These are phyloP conservation scores for Staphylotrichum tortipilum DNA, from an alignment of 495 filamentous ascomycete species.

Conservation along the genomic window DNA sequence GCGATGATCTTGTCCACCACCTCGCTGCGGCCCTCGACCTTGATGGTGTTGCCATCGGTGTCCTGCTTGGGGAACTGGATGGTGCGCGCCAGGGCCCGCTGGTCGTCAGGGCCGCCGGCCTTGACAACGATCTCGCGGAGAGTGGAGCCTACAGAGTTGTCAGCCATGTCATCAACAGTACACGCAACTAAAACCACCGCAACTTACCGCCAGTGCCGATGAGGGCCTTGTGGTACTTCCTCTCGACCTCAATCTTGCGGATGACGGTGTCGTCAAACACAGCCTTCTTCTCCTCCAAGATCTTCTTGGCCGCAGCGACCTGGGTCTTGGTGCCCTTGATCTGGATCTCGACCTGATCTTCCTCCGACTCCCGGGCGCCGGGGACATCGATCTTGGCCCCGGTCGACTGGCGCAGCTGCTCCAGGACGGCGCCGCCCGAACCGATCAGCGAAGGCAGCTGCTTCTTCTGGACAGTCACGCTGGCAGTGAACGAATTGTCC, in stretches of 20 bases:
- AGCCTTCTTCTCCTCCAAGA: slow-evolving; percentile 71
- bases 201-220: slow-evolving; percentile 81
- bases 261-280: slow-evolving; percentile 80
- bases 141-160: slow-evolving; percentile 55
- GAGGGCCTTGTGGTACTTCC: slow-evolving; percentile 80
- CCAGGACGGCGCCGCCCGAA: slow-evolving; percentile 79
- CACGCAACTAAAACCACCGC: too few species aligned
- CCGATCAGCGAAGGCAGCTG: slow-evolving; percentile 88
- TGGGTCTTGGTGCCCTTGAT: slow-evolving; percentile 85
- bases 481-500: slow-evolving; percentile 70
- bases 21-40: slow-evolving; percentile 68
- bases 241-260: slow-evolving; percentile 73
- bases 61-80: slow-evolving; percentile 84
- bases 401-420: slow-evolving; percentile 71
- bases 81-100: slow-evolving; percentile 67
- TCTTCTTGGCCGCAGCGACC: slow-evolving; percentile 80
- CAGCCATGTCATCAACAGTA: too few species aligned
- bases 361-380: slow-evolving; percentile 48
- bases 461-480: slow-evolving; percentile 75
- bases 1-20: slow-evolving; percentile 85
- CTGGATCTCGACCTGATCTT: slow-evolving; percentile 68
- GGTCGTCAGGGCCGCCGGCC: slow-evolving; percentile 82
- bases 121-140: slow-evolving; percentile 79
- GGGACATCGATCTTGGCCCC: slow-evolving; percentile 88
- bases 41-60: slow-evolving; percentile 72